A percentile compares a stretch with the other conserved stretches of the same genome.
Conservation (phyloP, 2,329 filamentous ascomycete genomes). For the Talaromyces rugulosus region DNA sequence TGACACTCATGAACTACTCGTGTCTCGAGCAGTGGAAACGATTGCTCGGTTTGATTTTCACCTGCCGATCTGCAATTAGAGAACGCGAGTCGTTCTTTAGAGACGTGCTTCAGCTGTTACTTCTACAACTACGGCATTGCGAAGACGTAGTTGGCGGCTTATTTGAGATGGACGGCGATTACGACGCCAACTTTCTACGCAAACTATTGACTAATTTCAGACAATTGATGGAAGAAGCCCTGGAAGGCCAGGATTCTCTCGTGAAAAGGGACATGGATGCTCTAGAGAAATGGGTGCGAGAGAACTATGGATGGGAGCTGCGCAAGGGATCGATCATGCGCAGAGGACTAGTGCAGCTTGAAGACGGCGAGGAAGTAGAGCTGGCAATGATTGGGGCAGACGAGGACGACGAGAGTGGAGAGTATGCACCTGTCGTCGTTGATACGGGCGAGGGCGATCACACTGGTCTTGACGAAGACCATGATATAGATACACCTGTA, state of each 20-base stretch:
- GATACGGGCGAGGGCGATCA: conserved; percentile 35
- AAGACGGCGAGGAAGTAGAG: conserved; percentile 61
- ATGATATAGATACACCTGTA: conserved; percentile 11
- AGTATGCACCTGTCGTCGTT: conserved; percentile 61
- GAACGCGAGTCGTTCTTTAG: conserved; percentile 49
- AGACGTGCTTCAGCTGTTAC: conserved; percentile 47
- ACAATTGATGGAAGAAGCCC: conserved; percentile 47
- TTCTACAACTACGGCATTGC: conserved; percentile 52
- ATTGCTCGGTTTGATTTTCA: conserved; percentile 53
- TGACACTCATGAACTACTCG: conserved; percentile 63
- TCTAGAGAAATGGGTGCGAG: conserved; percentile 51
- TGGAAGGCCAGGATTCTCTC: conserved; percentile 24
- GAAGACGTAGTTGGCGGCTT: conserved; percentile 58
- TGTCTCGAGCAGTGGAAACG: conserved; percentile 65
- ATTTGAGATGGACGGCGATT: conserved; percentile 53
- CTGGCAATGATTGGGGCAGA: conserved; percentile 53
- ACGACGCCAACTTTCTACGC: conserved; percentile 51
- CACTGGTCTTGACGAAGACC: conserved; percentile 6
- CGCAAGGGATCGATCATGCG: conserved; percentile 50
- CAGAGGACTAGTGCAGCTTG: conserved; percentile 56
- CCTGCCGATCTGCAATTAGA: conserved; percentile 49
- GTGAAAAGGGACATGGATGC: conserved; percentile 53
- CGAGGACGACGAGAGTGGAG: conserved; percentile 60
- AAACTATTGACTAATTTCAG: conserved; percentile 51
- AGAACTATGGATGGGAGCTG: conserved; percentile 56